Percentiles rank a stretch among this genome's conserved stretches.
phyloP scores from a whole-genome alignment of 2,329 filamentous ascomycete species.

The Botrytis tulipae region DNA sequence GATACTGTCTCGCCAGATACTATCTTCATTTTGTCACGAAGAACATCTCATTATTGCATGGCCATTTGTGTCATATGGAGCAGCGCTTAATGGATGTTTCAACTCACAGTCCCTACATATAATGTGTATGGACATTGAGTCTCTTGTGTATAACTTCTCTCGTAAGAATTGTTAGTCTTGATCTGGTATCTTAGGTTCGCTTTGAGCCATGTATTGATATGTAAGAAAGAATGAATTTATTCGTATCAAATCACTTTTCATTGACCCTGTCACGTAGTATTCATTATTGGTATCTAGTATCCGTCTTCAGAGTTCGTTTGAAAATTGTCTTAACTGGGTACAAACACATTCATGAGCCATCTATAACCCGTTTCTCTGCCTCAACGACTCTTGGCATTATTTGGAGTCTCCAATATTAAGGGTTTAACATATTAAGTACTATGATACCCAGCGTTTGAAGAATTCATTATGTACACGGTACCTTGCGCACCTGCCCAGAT shows the following conservation, averaged over 20 bases:
- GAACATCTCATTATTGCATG: background rate
- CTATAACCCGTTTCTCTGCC: background rate
- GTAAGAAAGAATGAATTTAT: background rate
- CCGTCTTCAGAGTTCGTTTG: background rate
- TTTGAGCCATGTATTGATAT: background rate
- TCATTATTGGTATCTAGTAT: background rate
- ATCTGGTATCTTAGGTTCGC: background rate
- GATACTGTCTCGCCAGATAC: background rate
- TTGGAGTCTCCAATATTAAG: background rate
- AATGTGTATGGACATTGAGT: background rate
- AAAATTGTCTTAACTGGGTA: background rate
- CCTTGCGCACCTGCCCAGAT: background rate
- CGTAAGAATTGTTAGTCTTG: background rate
- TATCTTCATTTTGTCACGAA: background rate
- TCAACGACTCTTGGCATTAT: too few species aligned
- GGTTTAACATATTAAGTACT: background rate
- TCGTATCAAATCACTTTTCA: background rate
- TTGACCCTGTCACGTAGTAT: background rate
- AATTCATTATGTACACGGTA: background rate
- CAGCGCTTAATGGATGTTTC: fast-evolving
- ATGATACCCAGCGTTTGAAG: background rate
- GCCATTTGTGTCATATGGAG: background rate
- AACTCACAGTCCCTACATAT: background rate
- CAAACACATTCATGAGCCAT: background rate
- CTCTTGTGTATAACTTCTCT: background rate